These are phyloP conservation scores for Trichomonascaceae sp. DNA, from an alignment of 1,139 yeast species.

Conservation along the genomic window DNA sequence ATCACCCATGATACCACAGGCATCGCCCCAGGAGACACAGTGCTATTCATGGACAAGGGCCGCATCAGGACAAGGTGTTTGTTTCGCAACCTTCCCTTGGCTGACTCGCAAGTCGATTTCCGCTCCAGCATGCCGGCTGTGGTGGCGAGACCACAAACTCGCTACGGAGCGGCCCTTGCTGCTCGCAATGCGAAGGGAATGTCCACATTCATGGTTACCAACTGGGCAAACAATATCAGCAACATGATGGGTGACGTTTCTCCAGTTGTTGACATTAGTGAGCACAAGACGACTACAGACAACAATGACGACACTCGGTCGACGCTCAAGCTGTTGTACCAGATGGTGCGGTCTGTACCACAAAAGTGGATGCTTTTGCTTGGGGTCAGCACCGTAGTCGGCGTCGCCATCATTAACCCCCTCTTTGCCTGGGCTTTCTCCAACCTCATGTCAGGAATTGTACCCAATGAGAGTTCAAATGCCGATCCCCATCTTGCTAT, in stretches of 20 bases:
- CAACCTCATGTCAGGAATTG: constrained; percentile 26
- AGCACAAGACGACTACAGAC: too few relatives aligned
- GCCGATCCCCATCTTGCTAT: constrained; percentile 10
- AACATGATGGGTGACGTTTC: background rate
- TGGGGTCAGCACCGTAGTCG: constrained; percentile 42
- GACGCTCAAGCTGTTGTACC: constrained; percentile 1
- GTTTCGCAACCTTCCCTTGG: background rate
- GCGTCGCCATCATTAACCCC: constrained; percentile 59
- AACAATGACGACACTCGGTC: constrained; percentile 1
- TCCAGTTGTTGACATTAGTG: too few relatives aligned
- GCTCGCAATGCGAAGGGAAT: background rate
- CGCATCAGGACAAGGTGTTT: constrained; percentile 33
- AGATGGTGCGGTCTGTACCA: constrained; percentile 10
- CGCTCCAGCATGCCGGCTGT: background rate
- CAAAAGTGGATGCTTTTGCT: constrained; percentile 28
- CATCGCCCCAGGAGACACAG: constrained; percentile 40
- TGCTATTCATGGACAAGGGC: constrained; percentile 50
- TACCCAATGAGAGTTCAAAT: background rate
- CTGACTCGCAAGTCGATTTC: background rate
- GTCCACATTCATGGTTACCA: background rate
- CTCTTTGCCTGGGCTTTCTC: constrained; percentile 70
- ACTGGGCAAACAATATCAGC: background rate
- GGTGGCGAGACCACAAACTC: background rate
- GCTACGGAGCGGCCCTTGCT: too few relatives aligned
- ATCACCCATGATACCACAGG: constrained; percentile 65